phyloP scores from a whole-genome alignment of 495 filamentous ascomycete species.

The Cladorrhinum samala region DNA sequence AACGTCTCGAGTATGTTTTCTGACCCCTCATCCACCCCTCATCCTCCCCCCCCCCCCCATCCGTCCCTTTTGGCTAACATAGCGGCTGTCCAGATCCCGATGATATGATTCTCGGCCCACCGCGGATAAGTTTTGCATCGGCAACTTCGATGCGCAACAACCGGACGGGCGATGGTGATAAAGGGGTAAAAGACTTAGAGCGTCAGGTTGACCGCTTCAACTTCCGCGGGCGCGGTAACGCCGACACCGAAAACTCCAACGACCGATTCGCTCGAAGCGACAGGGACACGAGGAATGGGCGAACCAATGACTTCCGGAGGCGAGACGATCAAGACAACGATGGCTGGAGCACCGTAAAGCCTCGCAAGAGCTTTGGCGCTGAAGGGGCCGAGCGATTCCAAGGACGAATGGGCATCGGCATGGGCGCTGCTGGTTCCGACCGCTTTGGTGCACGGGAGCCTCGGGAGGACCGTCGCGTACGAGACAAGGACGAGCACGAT shows the following conservation, averaged over 20 bases:
- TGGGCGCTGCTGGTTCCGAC: conserved; percentile 19
- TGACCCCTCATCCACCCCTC: neutral
- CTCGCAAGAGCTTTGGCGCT: conserved; percentile 58
- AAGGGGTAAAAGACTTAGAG: conserved; percentile 45
- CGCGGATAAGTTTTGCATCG: conserved; percentile 80
- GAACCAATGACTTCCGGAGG: conserved; percentile 41
- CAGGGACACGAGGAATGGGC: conserved; percentile 36
- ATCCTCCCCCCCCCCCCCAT: neutral
- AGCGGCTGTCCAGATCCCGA: conserved; percentile 49
- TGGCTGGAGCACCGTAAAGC: conserved; percentile 55
- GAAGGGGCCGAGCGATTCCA: conserved; percentile 59
- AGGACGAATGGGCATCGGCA: conserved; percentile 44
- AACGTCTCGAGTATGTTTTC: conserved; percentile 43
- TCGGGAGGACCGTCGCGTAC: conserved; percentile 35
- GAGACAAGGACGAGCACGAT: conserved; percentile 45
- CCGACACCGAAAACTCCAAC: conserved; percentile 57
- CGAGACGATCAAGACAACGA: conserved; percentile 50
- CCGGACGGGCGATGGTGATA: conserved; percentile 47
- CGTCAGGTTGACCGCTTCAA: conserved; percentile 59
- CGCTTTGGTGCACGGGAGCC: conserved; percentile 30
- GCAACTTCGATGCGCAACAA: conserved; percentile 49
- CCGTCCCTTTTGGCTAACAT: neutral
- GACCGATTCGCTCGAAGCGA: conserved; percentile 35
- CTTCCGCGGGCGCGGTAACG: conserved; percentile 57
- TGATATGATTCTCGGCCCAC: conserved; percentile 84